Evolutionary conservation across 371 early-diverging fungal species (phyloP).

Genomic region (Parasitella parasitica): DNA sequence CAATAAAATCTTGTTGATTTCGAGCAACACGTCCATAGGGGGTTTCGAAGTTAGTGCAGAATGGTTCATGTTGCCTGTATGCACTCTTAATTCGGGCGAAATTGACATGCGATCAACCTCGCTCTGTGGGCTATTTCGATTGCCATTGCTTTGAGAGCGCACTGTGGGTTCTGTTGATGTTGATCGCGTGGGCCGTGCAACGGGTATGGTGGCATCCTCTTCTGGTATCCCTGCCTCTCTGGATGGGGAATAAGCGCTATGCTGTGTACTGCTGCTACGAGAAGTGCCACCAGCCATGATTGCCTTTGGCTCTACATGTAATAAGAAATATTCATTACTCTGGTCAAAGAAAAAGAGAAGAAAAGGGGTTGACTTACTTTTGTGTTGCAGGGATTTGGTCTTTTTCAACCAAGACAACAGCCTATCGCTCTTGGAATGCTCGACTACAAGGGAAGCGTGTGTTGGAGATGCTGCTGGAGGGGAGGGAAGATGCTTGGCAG

Average conservation of each 20-base stretch:
- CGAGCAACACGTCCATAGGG: constrained; percentile 68
- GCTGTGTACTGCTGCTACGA: not conserved
- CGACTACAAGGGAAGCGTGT: not conserved
- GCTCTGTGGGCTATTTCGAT: not conserved
- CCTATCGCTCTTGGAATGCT: constrained; percentile 17
- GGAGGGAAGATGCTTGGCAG: not conserved
- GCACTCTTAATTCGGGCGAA: constrained; percentile 59
- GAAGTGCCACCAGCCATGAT: not conserved
- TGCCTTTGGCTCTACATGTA: not conserved
- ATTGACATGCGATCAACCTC: not conserved
- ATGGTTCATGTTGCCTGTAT: constrained; percentile 77
- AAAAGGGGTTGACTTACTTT: constrained; percentile 5
- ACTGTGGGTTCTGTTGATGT: not conserved
- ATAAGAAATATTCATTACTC: not conserved
- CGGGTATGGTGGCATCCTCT: constrained; percentile 3
- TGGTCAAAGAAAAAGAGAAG: not conserved
- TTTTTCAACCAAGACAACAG: constrained; percentile 21
- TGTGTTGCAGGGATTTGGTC: constrained; percentile 1
- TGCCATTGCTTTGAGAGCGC: not conserved
- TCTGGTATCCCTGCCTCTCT: not conserved
- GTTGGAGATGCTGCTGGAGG: not conserved
- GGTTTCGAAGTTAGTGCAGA: constrained; percentile 68
- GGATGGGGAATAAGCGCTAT: not conserved
- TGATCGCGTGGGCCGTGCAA: constrained; percentile 1
- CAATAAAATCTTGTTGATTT: constrained; percentile 62